A percentile compares a stretch with the other conserved stretches of the same genome.
Evolutionary conservation across 768 basidiomycete genomes (phyloP).

Genomic region (Suillus cothurnatus): DNA sequence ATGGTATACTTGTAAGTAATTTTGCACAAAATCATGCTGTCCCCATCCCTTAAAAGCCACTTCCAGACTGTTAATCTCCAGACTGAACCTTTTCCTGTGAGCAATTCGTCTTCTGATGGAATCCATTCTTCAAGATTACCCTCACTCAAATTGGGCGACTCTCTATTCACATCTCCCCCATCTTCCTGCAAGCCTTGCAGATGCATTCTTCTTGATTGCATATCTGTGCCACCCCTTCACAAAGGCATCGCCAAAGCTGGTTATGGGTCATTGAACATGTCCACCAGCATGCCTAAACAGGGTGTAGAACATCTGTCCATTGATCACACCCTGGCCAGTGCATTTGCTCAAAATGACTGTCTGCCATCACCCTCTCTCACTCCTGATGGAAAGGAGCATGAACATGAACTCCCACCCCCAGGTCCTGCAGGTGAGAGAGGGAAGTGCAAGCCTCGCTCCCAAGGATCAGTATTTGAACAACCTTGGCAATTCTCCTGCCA

Average conservation of each 20-base stretch:
- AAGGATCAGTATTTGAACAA: constrained; percentile 29
- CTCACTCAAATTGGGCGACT: constrained; percentile 13
- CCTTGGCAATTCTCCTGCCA: constrained; percentile 24
- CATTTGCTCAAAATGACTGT: constrained; percentile 3
- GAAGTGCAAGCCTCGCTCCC: not conserved
- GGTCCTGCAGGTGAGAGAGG: not conserved
- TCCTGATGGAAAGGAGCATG: constrained; percentile 27
- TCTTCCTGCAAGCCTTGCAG: constrained; percentile 16
- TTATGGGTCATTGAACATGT: constrained; percentile 15
- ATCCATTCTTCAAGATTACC: constrained; percentile 10
- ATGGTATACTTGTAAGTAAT: constrained; percentile 22
- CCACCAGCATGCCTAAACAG: not conserved
- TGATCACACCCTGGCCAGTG: not conserved
- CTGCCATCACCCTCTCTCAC: not conserved
- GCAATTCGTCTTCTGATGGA: not conserved
- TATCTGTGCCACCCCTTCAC: constrained; percentile 25
- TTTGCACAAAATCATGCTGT: not conserved
- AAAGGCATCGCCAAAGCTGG: constrained; percentile 22
- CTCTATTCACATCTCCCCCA: constrained; percentile 35
- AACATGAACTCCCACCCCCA: constrained; percentile 4
- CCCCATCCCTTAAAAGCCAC: constrained; percentile 7
- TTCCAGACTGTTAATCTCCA: constrained; percentile 4
- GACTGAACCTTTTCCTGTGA: not conserved
- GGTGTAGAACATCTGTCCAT: not conserved
- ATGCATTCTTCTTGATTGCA: constrained; percentile 16